Conservation (phyloP, 2,329 filamentous ascomycete species). For the Colletotrichum trifolii region DNA sequence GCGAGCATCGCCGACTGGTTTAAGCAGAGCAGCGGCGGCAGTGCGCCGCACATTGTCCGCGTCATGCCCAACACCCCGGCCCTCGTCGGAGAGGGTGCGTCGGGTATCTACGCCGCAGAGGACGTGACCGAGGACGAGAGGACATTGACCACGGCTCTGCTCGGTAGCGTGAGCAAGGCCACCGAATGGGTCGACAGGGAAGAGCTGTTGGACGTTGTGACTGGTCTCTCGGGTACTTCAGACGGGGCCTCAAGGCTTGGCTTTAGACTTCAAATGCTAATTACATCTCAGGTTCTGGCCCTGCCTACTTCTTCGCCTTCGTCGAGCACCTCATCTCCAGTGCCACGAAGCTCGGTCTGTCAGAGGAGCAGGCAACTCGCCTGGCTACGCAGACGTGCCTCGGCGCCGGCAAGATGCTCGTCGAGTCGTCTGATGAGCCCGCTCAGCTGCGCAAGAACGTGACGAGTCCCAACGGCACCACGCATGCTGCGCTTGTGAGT, state of each 20-base stretch:
- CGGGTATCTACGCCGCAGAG: slow-evolving; percentile 56
- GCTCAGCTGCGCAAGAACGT: slow-evolving; percentile 61
- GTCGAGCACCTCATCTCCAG: slow-evolving; percentile 61
- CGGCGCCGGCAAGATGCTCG: slow-evolving; percentile 63
- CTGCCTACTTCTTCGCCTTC: slow-evolving; percentile 65
- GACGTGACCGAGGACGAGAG: slow-evolving; percentile 56
- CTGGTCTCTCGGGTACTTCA: slow-evolving; percentile 58
- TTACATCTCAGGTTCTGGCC: slow-evolving; percentile 54
- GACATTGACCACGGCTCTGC: slow-evolving; percentile 53
- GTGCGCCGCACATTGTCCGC: slow-evolving; percentile 57
- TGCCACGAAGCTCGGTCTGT: slow-evolving; percentile 56
- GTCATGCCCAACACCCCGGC: slow-evolving; percentile 66
- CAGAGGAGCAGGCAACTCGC: slow-evolving; percentile 59
- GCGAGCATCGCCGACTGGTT: slow-evolving; percentile 56
- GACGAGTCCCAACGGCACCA: slow-evolving; percentile 64
- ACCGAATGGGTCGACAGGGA: slow-evolving; percentile 62
- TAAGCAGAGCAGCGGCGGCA: slow-evolving; percentile 46
- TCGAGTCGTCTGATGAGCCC: slow-evolving; percentile 57
- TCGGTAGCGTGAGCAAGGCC: slow-evolving; percentile 59
- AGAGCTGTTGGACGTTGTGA: slow-evolving; percentile 61
- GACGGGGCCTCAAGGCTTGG: not conserved
- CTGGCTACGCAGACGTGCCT: slow-evolving; percentile 62
- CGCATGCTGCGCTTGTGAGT: slow-evolving; percentile 59
- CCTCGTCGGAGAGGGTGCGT: slow-evolving; percentile 61
- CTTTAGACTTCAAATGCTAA: not conserved